A percentile compares a stretch with the other conserved stretches of the same genome.
Conservation (phyloP, 257 asterid genomes). For the Linderniella brevidens region DNA sequence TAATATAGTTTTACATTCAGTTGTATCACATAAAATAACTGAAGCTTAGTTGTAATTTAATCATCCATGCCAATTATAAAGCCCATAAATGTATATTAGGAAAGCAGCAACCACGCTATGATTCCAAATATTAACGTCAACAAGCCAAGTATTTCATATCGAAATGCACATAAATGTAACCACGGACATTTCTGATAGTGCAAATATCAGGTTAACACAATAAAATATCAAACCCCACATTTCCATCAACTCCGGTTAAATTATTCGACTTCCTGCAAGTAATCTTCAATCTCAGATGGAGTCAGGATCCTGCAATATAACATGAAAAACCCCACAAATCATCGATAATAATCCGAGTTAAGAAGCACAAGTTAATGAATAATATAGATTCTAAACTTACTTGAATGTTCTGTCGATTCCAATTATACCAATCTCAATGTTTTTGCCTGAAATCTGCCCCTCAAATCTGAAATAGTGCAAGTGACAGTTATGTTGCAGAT, state of each 20-base stretch:
- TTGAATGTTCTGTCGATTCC: conserved; percentile 69
- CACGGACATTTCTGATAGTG: too few species aligned
- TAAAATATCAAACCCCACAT: too few species aligned
- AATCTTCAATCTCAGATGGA: conserved; percentile 91
- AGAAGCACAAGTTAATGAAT: neutral
- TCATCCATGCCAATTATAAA: too few species aligned
- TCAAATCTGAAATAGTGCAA: conserved; percentile 46
- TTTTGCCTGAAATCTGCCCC: conserved; percentile 91
- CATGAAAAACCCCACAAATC: neutral
- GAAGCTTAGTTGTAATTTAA: too few species aligned
- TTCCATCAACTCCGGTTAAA: neutral
- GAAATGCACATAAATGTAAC: too few species aligned
- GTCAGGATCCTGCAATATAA: conserved; percentile 59
- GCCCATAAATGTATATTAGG: too few species aligned
- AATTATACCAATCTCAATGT: conserved; percentile 93
- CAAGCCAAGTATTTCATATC: too few species aligned
- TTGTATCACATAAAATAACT: too few species aligned
- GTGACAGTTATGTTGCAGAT: neutral
- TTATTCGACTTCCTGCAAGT: conserved; percentile 86
- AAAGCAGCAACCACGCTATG: too few species aligned
- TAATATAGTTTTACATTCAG: too few species aligned
- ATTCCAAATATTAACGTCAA: neutral
- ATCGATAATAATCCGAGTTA: conserved; percentile 1
- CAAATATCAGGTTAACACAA: too few species aligned
- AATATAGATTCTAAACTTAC: conserved; percentile 14